Base-by-base conservation (phyloP, 2,329 filamentous ascomycete species). In the Ophiostoma quercus region DNA sequence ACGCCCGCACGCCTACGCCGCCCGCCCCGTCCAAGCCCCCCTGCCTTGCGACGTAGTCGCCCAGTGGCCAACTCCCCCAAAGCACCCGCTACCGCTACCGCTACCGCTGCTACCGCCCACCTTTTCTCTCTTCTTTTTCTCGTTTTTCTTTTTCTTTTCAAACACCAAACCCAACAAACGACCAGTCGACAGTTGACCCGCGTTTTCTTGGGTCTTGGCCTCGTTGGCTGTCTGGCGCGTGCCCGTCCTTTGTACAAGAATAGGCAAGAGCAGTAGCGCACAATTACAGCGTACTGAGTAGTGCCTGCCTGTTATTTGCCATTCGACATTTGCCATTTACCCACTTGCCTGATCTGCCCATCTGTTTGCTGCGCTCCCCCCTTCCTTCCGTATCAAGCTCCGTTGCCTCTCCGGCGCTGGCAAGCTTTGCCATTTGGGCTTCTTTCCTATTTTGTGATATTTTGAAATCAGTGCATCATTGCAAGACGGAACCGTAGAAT, bases 391-490 rank as follows among this genome's bases (percentile, higher is more conserved):
- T 69, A 63, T 69, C 71, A 62, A 67, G 29, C 71, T 71, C 71
- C 71, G 71, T 71, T 54, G 67, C 71, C 68, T 63, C 62, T 63
- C 71, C 71, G 68, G 71, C 57, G 62, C 62, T 63, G 65, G 65
- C 66, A 60, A 66, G 60, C 70, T 66, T 25, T 60, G 65, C 62
- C 14, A 3, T 14, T 41, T 41, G 39, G 9, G 57, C 8, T 11
- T 57, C 22, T 57, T 11, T 25, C 9, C n/a, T 25, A 11, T 22
- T 22, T 11, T 25, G 8, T 25, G n/a, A n/a, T 5, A n/a, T 51
- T 51, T 51, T 11, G 34, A 5, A 34, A 34, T 34, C 4, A 8
- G 34, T 2, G 34, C 34, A 34, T 2, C 8, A 34, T 8, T 34
- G 8, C 34, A 34, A 34, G 34, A 5, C 34, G 1, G 34, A 34